Base-by-base conservation (phyloP, 495 filamentous ascomycete genomes). In the Parmelia sp. region DNA sequence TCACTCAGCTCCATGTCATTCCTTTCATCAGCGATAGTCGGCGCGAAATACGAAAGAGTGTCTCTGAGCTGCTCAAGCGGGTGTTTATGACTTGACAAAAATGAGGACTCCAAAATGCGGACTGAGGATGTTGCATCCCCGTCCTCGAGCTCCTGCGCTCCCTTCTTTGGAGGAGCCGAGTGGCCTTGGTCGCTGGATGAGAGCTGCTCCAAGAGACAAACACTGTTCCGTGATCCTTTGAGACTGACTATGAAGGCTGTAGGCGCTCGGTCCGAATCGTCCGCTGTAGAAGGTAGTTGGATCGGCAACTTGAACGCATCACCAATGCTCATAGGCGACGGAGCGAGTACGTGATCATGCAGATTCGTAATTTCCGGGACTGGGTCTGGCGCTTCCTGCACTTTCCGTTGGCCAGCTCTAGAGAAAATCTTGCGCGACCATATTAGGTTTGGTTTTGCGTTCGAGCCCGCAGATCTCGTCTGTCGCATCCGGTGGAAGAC, bases 391-490 rank as follows among this genome's bases (percentile, higher is more conserved):
- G 19, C 35, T 7, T 39, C 27, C 9, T 17, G 40, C 53, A 35
- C 60, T 44, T 51, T 27, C 2, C 55, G 44, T 23, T 51, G 51
- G 12, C 59, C 56, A 21, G 23, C 63, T 35, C 66, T 27, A n/a
- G 66, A 63, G 40, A 68, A 59, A 12, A 68, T 36, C 59, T 44
- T 65, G 39, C 59, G 33, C 27, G 62, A 55, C 65, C 62, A 65
- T 31, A 47, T 55, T 17, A 57, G 36, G 35, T 25, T 49, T 29
- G 53, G 55, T 12, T 62, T 68, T 15, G 31, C 23, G 31, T 61
- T 62, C 17, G 66, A 63, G 29, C 66, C 58, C 21, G 69, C 66
- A 33, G 69, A 71, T 65, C 58, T 71, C 15, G 61, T 69, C 33
- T 62, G 47, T 27, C 69, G 63, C 56, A 71, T 37, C 27, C 57